phyloP scores from a whole-genome alignment of 495 filamentous ascomycete species.

The Aspergillus coremiiformis region DNA sequence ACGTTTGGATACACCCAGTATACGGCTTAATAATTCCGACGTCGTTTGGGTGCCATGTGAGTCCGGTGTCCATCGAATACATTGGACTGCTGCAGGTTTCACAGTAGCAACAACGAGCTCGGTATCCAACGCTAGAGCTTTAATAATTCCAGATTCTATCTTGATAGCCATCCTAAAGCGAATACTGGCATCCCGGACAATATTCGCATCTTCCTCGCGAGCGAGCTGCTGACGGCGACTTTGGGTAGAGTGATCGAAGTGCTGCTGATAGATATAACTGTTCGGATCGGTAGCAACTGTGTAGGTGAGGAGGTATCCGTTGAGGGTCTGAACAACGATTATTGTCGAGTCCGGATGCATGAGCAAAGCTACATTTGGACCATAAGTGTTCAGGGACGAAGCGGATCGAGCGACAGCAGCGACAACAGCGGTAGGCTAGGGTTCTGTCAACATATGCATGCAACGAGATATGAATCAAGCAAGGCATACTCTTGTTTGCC shows the following conservation, averaged over 20 bases:
- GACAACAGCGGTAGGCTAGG: constrained; percentile 80
- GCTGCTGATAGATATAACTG: constrained; percentile 74
- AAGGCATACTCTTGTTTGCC: constrained; percentile 81
- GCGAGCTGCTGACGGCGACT: constrained; percentile 64
- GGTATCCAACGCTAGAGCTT: constrained; percentile 82
- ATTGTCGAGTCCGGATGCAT: constrained; percentile 89
- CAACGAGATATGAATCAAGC: constrained; percentile 1
- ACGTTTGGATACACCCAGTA: constrained; percentile 76
- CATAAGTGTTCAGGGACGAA: constrained; percentile 73
- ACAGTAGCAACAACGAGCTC: constrained; percentile 90
- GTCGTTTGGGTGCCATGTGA: constrained; percentile 74
- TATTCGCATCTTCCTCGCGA: constrained; percentile 61
- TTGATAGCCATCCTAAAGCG: constrained; percentile 97
- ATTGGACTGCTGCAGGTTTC: constrained; percentile 90
- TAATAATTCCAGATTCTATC: constrained; percentile 89
- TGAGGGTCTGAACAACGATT: constrained; percentile 80
- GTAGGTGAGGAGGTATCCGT: constrained; percentile 91
- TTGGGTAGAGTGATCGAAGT: constrained; percentile 62
- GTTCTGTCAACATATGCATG: constrained; percentile 26
- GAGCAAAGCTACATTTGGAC: constrained; percentile 72
- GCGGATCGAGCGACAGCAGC: constrained; percentile 76
- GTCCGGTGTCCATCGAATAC: constrained; percentile 89
- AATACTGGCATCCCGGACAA: constrained; percentile 77
- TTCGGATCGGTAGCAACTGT: constrained; percentile 79
- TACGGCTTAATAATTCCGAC: constrained; percentile 81